Evolutionary conservation across 2,329 filamentous ascomycete species (phyloP).

Genomic region (Cordyceps cateniannulata): DNA sequence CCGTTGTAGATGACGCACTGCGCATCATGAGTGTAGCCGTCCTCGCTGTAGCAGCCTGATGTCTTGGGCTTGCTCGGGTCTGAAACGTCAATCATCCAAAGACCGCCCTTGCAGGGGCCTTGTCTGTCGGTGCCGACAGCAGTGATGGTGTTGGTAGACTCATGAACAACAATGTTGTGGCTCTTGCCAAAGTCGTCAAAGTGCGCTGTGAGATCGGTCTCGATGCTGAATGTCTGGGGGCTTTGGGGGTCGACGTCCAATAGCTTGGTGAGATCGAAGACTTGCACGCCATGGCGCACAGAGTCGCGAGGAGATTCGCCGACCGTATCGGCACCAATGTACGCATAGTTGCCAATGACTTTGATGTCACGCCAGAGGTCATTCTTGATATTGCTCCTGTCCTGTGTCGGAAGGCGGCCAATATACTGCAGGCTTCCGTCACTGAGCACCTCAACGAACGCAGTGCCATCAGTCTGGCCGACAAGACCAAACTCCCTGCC

Average conservation of each 20-base stretch:
- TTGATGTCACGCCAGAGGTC: conserved; percentile 35
- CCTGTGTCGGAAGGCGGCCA: conserved; percentile 37
- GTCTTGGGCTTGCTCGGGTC: conserved; percentile 44
- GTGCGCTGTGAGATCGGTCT: conserved; percentile 26
- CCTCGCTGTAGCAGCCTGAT: conserved; percentile 40
- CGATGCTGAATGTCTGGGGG: conserved; percentile 25
- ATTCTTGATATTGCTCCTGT: conserved; percentile 16
- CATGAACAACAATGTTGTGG: conserved; percentile 33
- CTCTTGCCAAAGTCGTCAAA: conserved; percentile 31
- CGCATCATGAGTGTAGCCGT: conserved; percentile 53
- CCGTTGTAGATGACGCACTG: conserved; percentile 51
- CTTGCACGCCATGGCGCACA: conserved; percentile 47
- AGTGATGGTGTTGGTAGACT: conserved; percentile 37
- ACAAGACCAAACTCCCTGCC: conserved; percentile 40
- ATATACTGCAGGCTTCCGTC: conserved; percentile 37
- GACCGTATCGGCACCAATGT: conserved; percentile 35
- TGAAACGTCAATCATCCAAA: conserved; percentile 49
- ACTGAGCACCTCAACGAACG: conserved; percentile 38
- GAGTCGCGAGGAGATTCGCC: conserved; percentile 12
- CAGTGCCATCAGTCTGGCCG: conserved; percentile 40
- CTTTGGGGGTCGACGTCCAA: conserved; percentile 34
- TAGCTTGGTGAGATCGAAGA: conserved; percentile 56
- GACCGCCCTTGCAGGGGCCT: conserved; percentile 38
- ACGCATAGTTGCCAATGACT: conserved; percentile 28
- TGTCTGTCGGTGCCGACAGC: conserved; percentile 33